Evolutionary conservation across 2,329 filamentous ascomycete genomes (phyloP).

Genomic region (Aspergillus sp.): DNA sequence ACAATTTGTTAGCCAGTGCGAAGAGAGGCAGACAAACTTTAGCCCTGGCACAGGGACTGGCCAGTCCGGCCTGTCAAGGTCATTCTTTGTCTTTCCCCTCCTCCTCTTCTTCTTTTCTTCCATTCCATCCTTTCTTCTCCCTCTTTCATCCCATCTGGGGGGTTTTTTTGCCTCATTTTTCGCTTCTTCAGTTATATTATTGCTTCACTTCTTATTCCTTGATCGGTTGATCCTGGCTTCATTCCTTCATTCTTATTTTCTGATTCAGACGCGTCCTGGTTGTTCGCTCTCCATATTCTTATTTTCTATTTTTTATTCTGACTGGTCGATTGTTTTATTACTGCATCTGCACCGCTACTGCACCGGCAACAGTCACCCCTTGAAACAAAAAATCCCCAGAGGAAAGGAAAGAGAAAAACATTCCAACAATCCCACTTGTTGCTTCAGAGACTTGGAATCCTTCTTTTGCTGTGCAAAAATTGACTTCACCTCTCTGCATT

Average conservation of each 20-base stretch:
- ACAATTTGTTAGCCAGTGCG: too few relatives aligned
- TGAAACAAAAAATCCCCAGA: too few relatives aligned
- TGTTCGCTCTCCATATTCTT: conserved; percentile 26
- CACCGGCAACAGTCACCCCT: too few relatives aligned
- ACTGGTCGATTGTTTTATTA: conserved; percentile 2
- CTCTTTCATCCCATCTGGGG: conserved; percentile 11
- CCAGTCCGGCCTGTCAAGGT: not conserved
- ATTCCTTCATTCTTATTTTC: conserved; percentile 9
- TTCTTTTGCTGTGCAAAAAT: conserved; percentile 28
- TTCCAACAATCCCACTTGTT: conserved; percentile 1
- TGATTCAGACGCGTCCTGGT: conserved; percentile 28
- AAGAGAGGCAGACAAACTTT: too few relatives aligned
- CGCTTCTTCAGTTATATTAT: conserved; percentile 19
- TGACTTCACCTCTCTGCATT: conserved; percentile 14
- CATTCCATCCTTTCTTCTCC: conserved; percentile 1
- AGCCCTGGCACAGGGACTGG: too few relatives aligned
- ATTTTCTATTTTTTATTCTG: not conserved
- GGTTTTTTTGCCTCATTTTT: conserved; percentile 11
- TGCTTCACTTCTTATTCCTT: conserved; percentile 12
- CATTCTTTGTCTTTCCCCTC: conserved; percentile 7
- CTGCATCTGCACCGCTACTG: too few relatives aligned
- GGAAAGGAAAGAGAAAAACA: not conserved
- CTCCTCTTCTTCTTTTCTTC: conserved; percentile 8
- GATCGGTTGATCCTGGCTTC: conserved; percentile 10
- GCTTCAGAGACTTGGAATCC: conserved; percentile 3